Evolutionary conservation across 768 basidiomycete species (phyloP).

Genomic region (Galerina sulciceps): DNA sequence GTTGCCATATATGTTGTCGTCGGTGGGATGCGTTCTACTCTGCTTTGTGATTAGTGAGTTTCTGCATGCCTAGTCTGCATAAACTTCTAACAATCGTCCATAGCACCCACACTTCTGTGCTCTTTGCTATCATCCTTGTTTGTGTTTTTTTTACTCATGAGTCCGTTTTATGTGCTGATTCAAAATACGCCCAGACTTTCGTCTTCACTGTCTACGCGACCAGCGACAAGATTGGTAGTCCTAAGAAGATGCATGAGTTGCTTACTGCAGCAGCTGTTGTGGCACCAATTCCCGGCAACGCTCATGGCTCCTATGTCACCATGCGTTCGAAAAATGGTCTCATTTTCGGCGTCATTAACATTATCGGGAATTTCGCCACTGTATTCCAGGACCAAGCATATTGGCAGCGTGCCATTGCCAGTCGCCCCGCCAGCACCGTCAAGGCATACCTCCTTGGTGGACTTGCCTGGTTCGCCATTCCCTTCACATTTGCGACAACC

Average conservation of each 20-base stretch:
- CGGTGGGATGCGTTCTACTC: conserved; percentile 85
- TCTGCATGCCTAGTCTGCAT: not conserved
- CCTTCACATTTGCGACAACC: conserved; percentile 85
- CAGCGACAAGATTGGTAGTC: conserved; percentile 78
- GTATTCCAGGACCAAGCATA: conserved; percentile 75
- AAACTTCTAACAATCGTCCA: not conserved
- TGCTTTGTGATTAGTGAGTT: conserved; percentile 84
- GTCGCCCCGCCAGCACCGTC: conserved; percentile 80
- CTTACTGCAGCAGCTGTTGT: conserved; percentile 58
- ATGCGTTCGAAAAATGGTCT: conserved; percentile 79
- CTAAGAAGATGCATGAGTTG: conserved; percentile 77
- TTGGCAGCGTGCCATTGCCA: conserved; percentile 92
- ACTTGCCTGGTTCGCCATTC: conserved; percentile 90
- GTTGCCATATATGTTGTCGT: conserved; percentile 89
- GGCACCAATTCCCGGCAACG: conserved; percentile 79
- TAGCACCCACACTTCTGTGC: conserved; percentile 85
- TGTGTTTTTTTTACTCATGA: not conserved
- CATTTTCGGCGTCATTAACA: conserved; percentile 87
- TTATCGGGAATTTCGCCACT: conserved; percentile 80
- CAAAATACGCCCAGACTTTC: conserved; percentile 36
- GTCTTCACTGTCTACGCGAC: conserved; percentile 85
- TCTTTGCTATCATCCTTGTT: conserved; percentile 84
- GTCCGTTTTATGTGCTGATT: conserved; percentile 9
- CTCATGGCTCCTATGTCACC: conserved; percentile 83
- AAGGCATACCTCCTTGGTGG: conserved; percentile 92